Evolutionary conservation across 2,329 filamentous ascomycete genomes (phyloP).

Genomic region (Triangularia verruculosa): DNA sequence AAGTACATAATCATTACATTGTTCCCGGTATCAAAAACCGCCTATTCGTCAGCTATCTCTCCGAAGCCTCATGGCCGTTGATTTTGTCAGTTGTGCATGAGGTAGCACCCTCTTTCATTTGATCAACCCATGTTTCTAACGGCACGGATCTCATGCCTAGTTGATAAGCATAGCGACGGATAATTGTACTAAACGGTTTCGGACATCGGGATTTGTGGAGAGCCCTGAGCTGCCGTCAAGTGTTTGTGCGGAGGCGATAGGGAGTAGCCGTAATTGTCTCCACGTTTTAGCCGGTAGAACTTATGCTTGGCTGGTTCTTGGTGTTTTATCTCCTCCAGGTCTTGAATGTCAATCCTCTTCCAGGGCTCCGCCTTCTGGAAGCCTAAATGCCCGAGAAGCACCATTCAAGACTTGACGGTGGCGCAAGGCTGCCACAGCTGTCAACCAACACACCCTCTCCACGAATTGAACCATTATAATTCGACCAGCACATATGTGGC

Average conservation of each 20-base stretch:
- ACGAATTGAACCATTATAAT: neutral
- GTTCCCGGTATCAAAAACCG: neutral
- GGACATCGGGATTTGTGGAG: neutral
- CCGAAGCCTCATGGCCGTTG: no score
- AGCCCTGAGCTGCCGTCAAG: neutral
- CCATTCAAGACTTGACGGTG: neutral
- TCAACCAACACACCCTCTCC: neutral
- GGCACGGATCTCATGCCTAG: neutral
- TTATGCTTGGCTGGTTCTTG: constrained; percentile 1
- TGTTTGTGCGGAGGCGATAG: neutral
- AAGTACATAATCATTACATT: neutral
- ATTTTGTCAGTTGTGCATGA: neutral
- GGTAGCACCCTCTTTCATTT: neutral
- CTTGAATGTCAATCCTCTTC: neutral
- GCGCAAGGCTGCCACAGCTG: neutral
- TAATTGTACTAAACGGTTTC: neutral
- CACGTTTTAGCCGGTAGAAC: constrained; percentile 2
- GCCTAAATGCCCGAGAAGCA: neutral
- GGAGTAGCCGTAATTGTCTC: neutral
- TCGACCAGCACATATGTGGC: neutral
- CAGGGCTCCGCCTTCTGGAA: neutral
- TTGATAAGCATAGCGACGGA: neutral
- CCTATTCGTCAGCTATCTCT: no score
- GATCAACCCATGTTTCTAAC: neutral
- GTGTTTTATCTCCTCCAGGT: neutral